Evolutionary conservation across 305 asterid species (phyloP).

Genomic region (Caryopteris hybrid): DNA sequence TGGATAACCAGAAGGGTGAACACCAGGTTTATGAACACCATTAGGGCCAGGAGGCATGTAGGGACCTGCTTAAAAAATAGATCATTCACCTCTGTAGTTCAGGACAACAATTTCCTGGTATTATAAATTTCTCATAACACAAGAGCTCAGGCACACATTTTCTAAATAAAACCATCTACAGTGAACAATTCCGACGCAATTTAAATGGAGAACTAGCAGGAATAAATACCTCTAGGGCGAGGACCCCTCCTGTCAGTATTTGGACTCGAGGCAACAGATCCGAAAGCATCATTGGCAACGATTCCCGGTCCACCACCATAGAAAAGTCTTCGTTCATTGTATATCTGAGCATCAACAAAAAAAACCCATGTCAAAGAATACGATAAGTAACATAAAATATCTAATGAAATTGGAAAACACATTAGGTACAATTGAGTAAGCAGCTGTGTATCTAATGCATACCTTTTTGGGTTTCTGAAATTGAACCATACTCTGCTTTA

Average conservation of each 20-base stretch:
- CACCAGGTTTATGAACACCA: constrained; percentile 80
- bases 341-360: constrained; percentile 54
- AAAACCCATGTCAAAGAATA: constrained; percentile 21
- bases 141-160: neutral
- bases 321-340: constrained; percentile 86
- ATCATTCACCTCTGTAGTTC: constrained; percentile 10
- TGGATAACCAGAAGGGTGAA: constrained; percentile 85
- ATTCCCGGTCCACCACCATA: constrained; percentile 92
- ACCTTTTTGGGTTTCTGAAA: constrained; percentile 99
- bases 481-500: constrained; percentile 99
- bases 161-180: neutral
- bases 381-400: neutral
- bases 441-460: neutral
- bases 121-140: neutral
- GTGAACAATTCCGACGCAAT: neutral
- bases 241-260: constrained; percentile 78
- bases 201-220: constrained; percentile 4
- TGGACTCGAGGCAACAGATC: constrained; percentile 55
- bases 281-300: constrained; percentile 68
- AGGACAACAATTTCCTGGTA: neutral
- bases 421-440: neutral
- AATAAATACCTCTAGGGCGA: constrained; percentile 73
- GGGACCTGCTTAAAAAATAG: constrained; percentile 51
- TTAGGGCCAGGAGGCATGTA: constrained; percentile 83
- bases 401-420: neutral